Evolutionary conservation across 441 rosid species (phyloP).

Genomic region (Melastoma candidum): DNA sequence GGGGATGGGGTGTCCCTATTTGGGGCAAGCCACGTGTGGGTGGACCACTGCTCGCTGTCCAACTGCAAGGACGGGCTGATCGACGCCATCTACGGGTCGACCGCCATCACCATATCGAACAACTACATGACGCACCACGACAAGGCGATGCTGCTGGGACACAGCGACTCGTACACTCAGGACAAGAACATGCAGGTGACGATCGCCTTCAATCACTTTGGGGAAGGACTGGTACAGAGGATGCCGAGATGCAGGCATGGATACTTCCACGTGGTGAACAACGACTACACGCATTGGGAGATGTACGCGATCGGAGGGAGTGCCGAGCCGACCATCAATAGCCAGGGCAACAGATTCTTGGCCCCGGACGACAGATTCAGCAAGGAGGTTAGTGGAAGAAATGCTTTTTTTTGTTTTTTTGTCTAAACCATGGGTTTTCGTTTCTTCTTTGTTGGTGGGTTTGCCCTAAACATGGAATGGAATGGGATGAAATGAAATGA

Average conservation of each 20-base stretch:
- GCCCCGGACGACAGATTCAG: constrained; percentile 9
- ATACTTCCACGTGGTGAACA: constrained; percentile 15
- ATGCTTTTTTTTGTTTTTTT: no score
- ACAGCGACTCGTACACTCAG: constrained; percentile 11
- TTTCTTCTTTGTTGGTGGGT: no score
- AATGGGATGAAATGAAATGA: neutral
- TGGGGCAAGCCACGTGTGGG: constrained; percentile 14
- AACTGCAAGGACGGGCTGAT: constrained; percentile 11
- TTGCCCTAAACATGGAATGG: no score
- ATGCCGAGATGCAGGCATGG: constrained; percentile 16
- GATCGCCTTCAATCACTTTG: constrained; percentile 11
- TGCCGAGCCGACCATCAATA: constrained; percentile 13
- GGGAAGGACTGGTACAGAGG: constrained; percentile 14
- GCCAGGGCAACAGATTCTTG: constrained; percentile 3
- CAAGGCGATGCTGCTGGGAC: constrained; percentile 13
- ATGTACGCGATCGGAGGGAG: constrained; percentile 18
- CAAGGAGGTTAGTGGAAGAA: constrained; percentile 9
- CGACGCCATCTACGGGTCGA: constrained; percentile 12
- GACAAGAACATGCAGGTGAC: constrained; percentile 3
- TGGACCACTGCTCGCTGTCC: constrained; percentile 13
- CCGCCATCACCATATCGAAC: constrained; percentile 13
- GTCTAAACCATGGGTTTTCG: no score
- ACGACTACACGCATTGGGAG: constrained; percentile 17
- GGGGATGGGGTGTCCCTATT: constrained; percentile 14
- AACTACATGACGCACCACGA: constrained; percentile 16